Base-by-base conservation (phyloP, 2,329 filamentous ascomycete genomes). In the Colletotrichum kahawae region DNA sequence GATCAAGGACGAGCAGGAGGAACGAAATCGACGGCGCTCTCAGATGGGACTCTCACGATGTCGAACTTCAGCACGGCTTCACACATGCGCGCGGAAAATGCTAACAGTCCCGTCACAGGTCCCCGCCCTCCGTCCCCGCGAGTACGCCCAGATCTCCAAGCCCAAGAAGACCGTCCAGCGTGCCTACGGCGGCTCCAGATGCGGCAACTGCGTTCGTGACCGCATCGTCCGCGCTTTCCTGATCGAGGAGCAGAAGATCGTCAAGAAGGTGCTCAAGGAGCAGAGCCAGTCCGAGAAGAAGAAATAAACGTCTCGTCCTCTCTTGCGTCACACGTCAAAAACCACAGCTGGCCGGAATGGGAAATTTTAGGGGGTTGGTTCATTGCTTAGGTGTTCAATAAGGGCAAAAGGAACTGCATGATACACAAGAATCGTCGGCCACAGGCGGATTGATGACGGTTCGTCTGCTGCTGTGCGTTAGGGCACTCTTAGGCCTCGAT, bases 241-340 rank as follows among this genome's bases (percentile, higher is more conserved):
- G 87, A 98, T 99, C 81, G 97, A 99, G 92, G 97, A 99, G 93
- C 97, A 99, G 92, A 99, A 99, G 95, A 98, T 99, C 84, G 97
- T 99, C 89, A 99, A 99, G 95, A 99, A 99, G 95, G 97, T 99
- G 84, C 93, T 98, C 87, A 98, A 98, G 94, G 96, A 98, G 92
- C 95, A 98, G 90, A 94, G 95, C 91, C 94, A 87, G 84, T 86
- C 88, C 84, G 87, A 90, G 83, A 92, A 90, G 88, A 92, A 92
- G 90, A 92, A 92, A 90, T 92, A 94, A 92, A 90, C 79, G 29
- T 34, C 75, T 54, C 71, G 57, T 54, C 27, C 33, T 71, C 62
- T 75, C 65, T 78, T 78, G 72, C 51, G 76, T 77, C 70, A 77
- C 43, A 78, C 71, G 76, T 74, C 76, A 76, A 76, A 76, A 76